These are phyloP conservation scores for Laetiporus sulphureus DNA, from an alignment of 1,284 basidiomycete genomes.

Conservation along the genomic window DNA sequence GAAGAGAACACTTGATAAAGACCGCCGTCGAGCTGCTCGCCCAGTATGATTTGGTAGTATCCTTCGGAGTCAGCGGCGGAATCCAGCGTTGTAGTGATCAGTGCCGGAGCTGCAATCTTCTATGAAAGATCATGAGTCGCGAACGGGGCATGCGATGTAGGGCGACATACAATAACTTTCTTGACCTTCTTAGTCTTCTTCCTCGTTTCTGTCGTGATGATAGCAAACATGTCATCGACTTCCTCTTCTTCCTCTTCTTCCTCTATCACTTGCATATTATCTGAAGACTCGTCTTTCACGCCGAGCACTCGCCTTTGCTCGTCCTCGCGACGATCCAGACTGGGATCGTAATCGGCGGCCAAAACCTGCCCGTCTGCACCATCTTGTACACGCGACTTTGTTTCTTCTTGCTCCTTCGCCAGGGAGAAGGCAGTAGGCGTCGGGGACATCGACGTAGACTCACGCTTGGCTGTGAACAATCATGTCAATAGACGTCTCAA, in stretches of 20 bases:
- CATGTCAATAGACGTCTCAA: not conserved
- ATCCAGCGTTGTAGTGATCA: conserved; percentile 66
- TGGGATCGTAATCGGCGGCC: conserved; percentile 92
- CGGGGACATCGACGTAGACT: conserved; percentile 50
- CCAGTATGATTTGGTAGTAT: conserved; percentile 92
- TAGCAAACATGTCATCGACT: conserved; percentile 87
- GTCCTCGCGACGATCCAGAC: conserved; percentile 76
- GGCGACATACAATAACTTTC: conserved; percentile 40
- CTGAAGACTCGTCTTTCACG: conserved; percentile 33
- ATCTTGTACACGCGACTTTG: conserved; percentile 35
- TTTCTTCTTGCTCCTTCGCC: conserved; percentile 51
- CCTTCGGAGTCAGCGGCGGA: conserved; percentile 86
- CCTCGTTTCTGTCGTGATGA: conserved; percentile 48
- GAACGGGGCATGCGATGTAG: not conserved
- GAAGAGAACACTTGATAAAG: conserved; percentile 93
- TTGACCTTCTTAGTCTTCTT: conserved; percentile 58
- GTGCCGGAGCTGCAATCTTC: conserved; percentile 51
- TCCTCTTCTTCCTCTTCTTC: conserved; percentile 61
- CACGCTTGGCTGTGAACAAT: conserved; percentile 39
- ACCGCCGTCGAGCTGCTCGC: conserved; percentile 89
- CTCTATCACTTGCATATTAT: conserved; percentile 51
- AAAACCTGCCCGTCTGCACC: conserved; percentile 66
- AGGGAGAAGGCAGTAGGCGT: conserved; percentile 50
- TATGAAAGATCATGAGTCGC: conserved; percentile 19
- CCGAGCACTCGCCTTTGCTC: conserved; percentile 59